Base-by-base conservation (phyloP, 2,329 filamentous ascomycete genomes). In the Phyllachora maydis region DNA sequence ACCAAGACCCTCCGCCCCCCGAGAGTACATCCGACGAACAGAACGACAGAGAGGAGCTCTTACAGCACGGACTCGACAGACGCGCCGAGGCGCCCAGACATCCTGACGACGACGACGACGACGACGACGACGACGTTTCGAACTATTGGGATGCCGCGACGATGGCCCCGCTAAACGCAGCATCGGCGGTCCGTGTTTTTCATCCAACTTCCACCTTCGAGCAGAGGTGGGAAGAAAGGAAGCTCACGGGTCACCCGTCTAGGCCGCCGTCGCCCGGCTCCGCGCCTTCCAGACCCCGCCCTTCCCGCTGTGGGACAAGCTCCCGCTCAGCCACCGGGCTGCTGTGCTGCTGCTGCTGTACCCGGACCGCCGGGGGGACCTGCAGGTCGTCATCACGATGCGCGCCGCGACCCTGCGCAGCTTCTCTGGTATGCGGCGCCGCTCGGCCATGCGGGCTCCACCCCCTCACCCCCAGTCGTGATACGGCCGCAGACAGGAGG, bases 341-440 rank as follows among this genome's bases (percentile, higher is more conserved):
- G 83, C 85, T 13, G 85, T 95, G 19, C 52, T 95, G 25, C 62
- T 95, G 23, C 60, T 95, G 24, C 61, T 95, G 2, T 93, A 88
- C 43, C 79, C 82, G 17, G 85, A 93, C 46, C 62, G 64, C 20
- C 56, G 62, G 31, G 85, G 85, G 19, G 76, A 91, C 34, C 52
- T 95, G 28, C 65, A 67, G 11, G 65, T 74, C 23, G 69, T 75
- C 16, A 57, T 75, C 29, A 75, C 69, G 10, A 72, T 74, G 62
- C 61, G 69, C 23, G 66, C 69, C 10, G 57, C 65, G 11, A 65
- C 53, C 19, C 43, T 75, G 34, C 52, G 68, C 27, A 72, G 55
- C 37, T 75, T 70, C 49, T 78, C 76, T n/a, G 81, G 49, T 52
- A 38, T 17, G 43, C 30, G 11, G n/a, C 7, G 16, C 16, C 7